phyloP scores from a whole-genome alignment of 2,329 filamentous ascomycete species.

The Hymenoscyphus fructigenus region DNA sequence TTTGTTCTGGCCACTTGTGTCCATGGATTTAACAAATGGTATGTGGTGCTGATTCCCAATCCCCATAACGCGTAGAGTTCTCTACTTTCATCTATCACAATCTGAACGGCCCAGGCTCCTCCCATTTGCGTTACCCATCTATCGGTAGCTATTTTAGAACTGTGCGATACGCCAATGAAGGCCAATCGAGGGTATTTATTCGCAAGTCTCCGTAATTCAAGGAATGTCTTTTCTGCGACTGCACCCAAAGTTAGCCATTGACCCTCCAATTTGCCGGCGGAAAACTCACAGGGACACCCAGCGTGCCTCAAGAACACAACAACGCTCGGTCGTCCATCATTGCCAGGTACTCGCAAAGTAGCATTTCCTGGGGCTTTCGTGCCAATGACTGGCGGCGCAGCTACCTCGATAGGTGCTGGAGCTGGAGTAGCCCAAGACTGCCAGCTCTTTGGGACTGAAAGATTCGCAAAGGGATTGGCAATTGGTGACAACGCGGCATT shows the following conservation, averaged over 20 bases:
- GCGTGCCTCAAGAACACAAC: conserved; percentile 70
- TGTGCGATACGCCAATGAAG: conserved; percentile 65
- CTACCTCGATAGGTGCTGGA: conserved; percentile 31
- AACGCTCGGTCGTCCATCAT: conserved; percentile 54
- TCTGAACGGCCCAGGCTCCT: conserved; percentile 46
- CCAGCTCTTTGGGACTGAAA: conserved; percentile 31
- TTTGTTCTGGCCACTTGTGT: conserved; percentile 56
- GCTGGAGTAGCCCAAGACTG: conserved; percentile 34
- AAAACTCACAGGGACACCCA: conserved; percentile 68
- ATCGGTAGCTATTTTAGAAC: conserved; percentile 56
- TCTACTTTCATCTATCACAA: conserved; percentile 62
- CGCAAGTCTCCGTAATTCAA: conserved; percentile 53
- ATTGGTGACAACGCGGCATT: conserved; percentile 22
- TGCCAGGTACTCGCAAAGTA: conserved; percentile 43
- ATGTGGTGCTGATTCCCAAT: conserved; percentile 59
- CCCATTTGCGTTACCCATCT: conserved; percentile 33
- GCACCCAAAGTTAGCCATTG: conserved; percentile 6
- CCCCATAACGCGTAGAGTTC: conserved; percentile 67
- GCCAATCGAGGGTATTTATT: conserved; percentile 50
- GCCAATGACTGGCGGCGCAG: conserved; percentile 26
- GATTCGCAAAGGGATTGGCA: conserved; percentile 32
- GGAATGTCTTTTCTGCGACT: conserved; percentile 71
- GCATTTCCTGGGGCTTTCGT: conserved; percentile 26
- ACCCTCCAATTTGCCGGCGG: too few relatives aligned
- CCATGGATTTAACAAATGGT: conserved; percentile 61